Percentiles rank a stretch among this genome's conserved stretches.
phyloP scores from a whole-genome alignment of 148 eudicot genomes.

The Amaranthus palmeri region DNA sequence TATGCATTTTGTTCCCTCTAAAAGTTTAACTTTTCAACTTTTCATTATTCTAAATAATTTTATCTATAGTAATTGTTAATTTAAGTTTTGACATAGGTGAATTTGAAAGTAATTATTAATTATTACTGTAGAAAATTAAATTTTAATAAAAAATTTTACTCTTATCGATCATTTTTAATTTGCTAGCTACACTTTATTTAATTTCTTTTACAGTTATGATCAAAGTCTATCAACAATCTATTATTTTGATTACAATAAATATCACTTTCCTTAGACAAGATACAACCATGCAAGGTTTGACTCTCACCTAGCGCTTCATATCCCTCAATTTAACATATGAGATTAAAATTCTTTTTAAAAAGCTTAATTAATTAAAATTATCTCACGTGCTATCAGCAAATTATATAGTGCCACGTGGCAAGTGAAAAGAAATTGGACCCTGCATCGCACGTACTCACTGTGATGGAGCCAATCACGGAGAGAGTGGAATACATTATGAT shows the following conservation, averaged over 20 bases:
- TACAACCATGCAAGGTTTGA: too few species aligned
- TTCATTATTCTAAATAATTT: slow-evolving; percentile 20
- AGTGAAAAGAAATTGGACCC: neutral
- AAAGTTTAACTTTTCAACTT: slow-evolving; percentile 15
- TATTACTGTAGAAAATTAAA: too few species aligned
- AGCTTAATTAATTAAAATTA: neutral
- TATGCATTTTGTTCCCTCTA: slow-evolving; percentile 28
- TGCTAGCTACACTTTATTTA: slow-evolving; percentile 18
- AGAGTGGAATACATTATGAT: slow-evolving; percentile 7
- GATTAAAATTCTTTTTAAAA: too few species aligned
- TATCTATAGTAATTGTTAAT: neutral
- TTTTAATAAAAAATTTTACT: too few species aligned
- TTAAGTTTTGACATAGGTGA: too few species aligned
- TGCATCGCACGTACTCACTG: slow-evolving; percentile 14
- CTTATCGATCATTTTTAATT: slow-evolving; percentile 32
- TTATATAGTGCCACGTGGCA: slow-evolving; percentile 9
- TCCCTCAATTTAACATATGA: too few species aligned
- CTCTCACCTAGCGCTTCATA: too few species aligned
- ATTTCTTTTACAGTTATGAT: slow-evolving; percentile 1
- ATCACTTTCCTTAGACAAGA: too few species aligned
- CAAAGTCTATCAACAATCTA: slow-evolving; percentile 6
- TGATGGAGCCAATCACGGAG: slow-evolving; percentile 31
- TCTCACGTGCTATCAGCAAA: slow-evolving; percentile 26
- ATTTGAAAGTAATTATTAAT: too few species aligned
- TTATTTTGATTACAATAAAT: neutral